Evolutionary conservation across 768 basidiomycete species (phyloP), one percentile per base, ranked within the genome.

Genomic region (Tricholoma sp.): DNA sequence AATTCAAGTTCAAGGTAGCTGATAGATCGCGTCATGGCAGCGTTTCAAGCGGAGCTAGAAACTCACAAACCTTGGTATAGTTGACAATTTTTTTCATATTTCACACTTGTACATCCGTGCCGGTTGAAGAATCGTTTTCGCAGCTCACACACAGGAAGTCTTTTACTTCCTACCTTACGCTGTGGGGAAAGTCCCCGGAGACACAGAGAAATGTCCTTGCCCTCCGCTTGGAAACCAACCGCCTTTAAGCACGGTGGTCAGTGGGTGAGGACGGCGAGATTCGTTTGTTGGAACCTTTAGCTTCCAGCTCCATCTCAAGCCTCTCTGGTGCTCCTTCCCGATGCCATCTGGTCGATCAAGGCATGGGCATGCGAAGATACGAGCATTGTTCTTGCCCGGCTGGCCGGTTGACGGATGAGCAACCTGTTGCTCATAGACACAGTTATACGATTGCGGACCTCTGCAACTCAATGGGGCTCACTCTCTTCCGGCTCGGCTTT

Each of bases 161-260:
- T 56, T 57, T 54, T 55, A 68, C 75, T 78, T 77, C 78, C 73
- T 59, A 54, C 55, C 60, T 78, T 74, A 59, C 62, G 86, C 89
- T 90, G 89, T 85, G 89, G 89, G 89, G 88, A 90, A 91, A 90
- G 89, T 90, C 89, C 86, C 89, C 89, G 89, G 89, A 90, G 89
- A 81, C 71, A 80, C 85, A 86, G 88, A 88, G 83, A 66, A 24
- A 72, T 78, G 70, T 74, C 74, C 77, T 81, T 74, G 69, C 73
- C 76, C 76, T 60, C 52, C 65, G 69, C 64, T 76, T 63, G 88
- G 88, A 88, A 85, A 90, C 78, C 87, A 68, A 75, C 86, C 82
- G 79, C 77, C 84, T 77, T 73, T 72, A 89, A 87, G 82, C 78
- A 79, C 78, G 84, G 77, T 80, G 81, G 84, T 81, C 70, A n/a